phyloP scores from a whole-genome alignment of 2,329 filamentous ascomycete species.

The Tolypocladium endophyticum region DNA sequence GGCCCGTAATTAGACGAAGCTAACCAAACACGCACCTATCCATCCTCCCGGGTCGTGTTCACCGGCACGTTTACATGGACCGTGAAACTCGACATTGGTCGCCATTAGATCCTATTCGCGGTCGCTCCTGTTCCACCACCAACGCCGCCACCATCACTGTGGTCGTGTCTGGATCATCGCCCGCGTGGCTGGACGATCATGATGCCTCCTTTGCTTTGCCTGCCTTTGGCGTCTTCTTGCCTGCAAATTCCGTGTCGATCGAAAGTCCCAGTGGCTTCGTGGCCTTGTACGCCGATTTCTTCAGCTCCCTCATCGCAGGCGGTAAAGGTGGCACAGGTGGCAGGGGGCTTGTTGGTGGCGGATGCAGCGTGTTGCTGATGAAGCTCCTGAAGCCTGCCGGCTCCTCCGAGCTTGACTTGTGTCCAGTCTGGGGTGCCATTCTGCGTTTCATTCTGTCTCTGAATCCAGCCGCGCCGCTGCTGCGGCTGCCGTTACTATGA shows the following conservation, averaged over 20 bases:
- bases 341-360: conserved; percentile 10
- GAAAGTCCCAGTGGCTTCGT: conserved; percentile 14
- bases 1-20: not conserved
- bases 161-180: not conserved
- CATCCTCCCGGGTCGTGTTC: not conserved
- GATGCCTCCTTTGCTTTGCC: conserved; percentile 10
- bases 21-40: not conserved
- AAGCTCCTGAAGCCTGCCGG: conserved; percentile 13
- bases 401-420: conserved; percentile 12
- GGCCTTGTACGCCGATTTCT: conserved; percentile 7
- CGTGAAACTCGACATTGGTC: not conserved
- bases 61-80: not conserved
- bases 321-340: conserved; percentile 17
- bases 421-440: not conserved
- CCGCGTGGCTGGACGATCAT: conserved; percentile 7
- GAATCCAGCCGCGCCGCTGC: not conserved
- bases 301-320: not conserved
- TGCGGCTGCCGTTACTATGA: conserved; percentile 12
- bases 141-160: not conserved
- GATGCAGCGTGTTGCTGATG: conserved; percentile 11
- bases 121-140: not conserved
- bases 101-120: not conserved
- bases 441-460: conserved; percentile 5
- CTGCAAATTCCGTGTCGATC: conserved; percentile 10
- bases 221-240: conserved; percentile 9